Evolutionary conservation across 192 early-diverging fungal species (phyloP), one percentile per base, ranked within the genome.

Genomic region (Coemansia sp.): DNA sequence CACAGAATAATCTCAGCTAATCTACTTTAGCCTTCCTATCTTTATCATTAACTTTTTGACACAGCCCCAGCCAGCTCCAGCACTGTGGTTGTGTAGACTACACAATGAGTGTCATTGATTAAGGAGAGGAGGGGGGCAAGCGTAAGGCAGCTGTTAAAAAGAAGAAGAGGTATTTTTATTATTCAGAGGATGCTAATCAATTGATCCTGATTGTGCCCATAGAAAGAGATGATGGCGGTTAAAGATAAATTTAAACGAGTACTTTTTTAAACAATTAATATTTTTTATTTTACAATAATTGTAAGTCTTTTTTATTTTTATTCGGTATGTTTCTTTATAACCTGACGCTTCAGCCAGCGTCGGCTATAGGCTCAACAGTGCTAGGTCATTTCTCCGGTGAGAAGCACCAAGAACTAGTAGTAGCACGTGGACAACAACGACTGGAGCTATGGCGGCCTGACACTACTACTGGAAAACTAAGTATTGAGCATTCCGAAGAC

Each of bases 371-470:
- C 67, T 82, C 88, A 46, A 87, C 92, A 19, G 86, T 90, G 32
- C 83, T 94, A 55, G 98, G 98, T 1, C 94, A 98, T 77, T 99
- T 98, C 74, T 89, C 93, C 34, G 98, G 96, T 20, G 87, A 86
- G 22, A 95, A 93, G 72, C 82, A 88, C 40, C 95, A 99, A 79
- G 96, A 99, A 65, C 86, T 98, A 29, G 84, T 92, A 17, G 55
- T 94, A 86, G 36, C 88, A 89, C 72, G 81, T 82, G 65, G 87
- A 82, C 63, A 84, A 34, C 67, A 86, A 32, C 78, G 87, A 27
- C 84, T 99, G 32, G 96, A 98, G 78, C 81, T 99, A 27, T 81
- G 96, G 67, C 72, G 84, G 60, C 85, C 91, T 0, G 92, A 98
- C 71, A 80, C 91, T 6, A 80, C 75, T 15, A 92, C 92, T 0